Evolutionary conservation across 148 eudicot species (phyloP).

Genomic region (Vaccinium darrowii): DNA sequence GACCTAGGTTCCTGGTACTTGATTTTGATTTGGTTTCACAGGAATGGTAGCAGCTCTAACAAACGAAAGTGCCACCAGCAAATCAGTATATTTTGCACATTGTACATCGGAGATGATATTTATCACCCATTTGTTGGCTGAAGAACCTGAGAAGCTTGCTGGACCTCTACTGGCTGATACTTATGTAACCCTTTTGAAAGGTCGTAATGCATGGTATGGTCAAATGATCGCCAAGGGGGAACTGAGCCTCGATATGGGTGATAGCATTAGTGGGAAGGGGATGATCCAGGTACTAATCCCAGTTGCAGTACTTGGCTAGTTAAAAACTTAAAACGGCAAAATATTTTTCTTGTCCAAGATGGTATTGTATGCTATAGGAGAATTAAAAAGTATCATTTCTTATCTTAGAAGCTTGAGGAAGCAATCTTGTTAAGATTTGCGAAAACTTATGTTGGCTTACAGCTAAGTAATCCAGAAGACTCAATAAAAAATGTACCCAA

Average conservation of each 20-base stretch:
- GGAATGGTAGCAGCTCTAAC: conserved; percentile 98
- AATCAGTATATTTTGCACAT: conserved; percentile 95
- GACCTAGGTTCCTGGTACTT: neutral
- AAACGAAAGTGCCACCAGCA: conserved; percentile 94
- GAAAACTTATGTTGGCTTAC: neutral
- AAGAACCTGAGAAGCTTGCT: conserved; percentile 96
- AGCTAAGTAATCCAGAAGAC: neutral
- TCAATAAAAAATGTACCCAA: neutral
- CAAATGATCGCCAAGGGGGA: conserved; percentile 97
- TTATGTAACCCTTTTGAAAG: conserved; percentile 85
- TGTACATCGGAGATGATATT: conserved; percentile 99
- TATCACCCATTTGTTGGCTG: conserved; percentile 83
- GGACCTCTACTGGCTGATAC: conserved; percentile 97
- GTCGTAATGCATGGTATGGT: conserved; percentile 98
- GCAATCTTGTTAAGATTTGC: neutral
- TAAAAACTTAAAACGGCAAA: neutral
- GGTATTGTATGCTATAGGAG: neutral
- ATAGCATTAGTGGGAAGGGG: conserved; percentile 93
- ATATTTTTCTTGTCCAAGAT: neutral
- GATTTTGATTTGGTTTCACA: conserved; percentile 25
- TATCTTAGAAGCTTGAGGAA: neutral
- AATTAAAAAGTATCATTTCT: neutral
- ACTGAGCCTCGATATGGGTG: conserved; percentile 90
- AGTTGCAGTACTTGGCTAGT: neutral
- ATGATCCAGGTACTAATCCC: conserved; percentile 74